phyloP scores from a whole-genome alignment of 306 rosid species.

The Hippophae rhamnoides region DNA sequence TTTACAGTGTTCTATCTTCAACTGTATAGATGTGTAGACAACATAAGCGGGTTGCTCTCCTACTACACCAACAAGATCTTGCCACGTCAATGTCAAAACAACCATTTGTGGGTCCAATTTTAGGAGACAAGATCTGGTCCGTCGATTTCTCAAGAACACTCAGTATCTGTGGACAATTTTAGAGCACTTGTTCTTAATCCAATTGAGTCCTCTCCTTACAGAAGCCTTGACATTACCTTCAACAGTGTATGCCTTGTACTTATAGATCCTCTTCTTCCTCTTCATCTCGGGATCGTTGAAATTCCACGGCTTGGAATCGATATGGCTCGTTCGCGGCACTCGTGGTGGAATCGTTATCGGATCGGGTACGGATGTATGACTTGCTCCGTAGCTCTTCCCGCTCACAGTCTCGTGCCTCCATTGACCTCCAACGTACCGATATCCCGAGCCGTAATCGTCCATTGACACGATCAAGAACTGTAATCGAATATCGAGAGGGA shows the following conservation, averaged over 20 bases:
- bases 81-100: background rate
- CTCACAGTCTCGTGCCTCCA: slow-evolving; percentile 48
- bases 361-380: slow-evolving; percentile 14
- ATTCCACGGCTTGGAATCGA: slow-evolving; percentile 35
- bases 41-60: too few species aligned
- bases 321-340: slow-evolving; percentile 18
- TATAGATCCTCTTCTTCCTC: slow-evolving; percentile 65
- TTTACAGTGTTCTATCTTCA: too few species aligned
- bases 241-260: slow-evolving; percentile 54
- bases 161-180: slow-evolving; percentile 43
- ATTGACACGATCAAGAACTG: slow-evolving; percentile 5
- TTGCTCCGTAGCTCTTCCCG: slow-evolving; percentile 43
- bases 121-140: background rate
- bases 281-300: slow-evolving; percentile 38
- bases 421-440: slow-evolving; percentile 9
- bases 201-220: slow-evolving; percentile 47
- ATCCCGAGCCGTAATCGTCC: slow-evolving; percentile 39
- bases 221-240: slow-evolving; percentile 62
- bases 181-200: slow-evolving; percentile 67
- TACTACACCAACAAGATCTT: background rate
- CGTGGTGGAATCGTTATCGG: slow-evolving; percentile 15
- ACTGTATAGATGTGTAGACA: too few species aligned
- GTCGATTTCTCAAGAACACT: background rate
- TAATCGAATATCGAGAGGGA: background rate
- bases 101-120: background rate